Conservation (phyloP, 1,284 basidiomycete genomes). For the Tranzscheliella williamsii region DNA sequence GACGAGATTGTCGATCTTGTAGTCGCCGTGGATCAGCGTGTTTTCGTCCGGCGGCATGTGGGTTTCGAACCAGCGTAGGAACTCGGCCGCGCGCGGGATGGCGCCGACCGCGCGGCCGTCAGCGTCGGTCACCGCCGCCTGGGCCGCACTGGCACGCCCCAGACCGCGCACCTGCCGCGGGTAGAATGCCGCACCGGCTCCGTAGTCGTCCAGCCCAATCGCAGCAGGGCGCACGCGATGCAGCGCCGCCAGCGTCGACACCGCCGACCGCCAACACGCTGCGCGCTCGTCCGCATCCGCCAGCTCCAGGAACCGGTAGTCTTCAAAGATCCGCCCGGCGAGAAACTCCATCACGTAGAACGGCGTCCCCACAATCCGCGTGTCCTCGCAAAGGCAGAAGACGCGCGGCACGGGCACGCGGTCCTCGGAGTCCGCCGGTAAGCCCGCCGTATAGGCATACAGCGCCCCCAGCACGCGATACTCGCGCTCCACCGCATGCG, state of each 20-base stretch:
- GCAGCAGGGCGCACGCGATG: slow-evolving; percentile 72
- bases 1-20: slow-evolving; percentile 92
- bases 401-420: slow-evolving; percentile 83
- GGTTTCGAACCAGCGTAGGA: slow-evolving; percentile 75
- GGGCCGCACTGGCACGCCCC: slow-evolving; percentile 72
- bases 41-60: slow-evolving; percentile 73
- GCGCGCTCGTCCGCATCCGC: slow-evolving; percentile 66
- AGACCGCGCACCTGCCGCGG: slow-evolving; percentile 88
- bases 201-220: slow-evolving; percentile 77
- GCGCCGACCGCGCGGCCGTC: slow-evolving; percentile 65
- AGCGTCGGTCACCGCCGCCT: slow-evolving; percentile 72
- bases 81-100: slow-evolving; percentile 73
- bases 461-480: slow-evolving; percentile 75
- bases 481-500: slow-evolving; percentile 92
- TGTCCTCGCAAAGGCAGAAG: slow-evolving; percentile 73
- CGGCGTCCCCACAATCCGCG: slow-evolving; percentile 76
- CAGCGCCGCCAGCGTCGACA: slow-evolving; percentile 73
- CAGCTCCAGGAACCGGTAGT: slow-evolving; percentile 69
- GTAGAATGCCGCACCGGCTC: slow-evolving; percentile 79
- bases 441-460: slow-evolving; percentile 10
- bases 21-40: slow-evolving; percentile 86
- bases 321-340: slow-evolving; percentile 83
- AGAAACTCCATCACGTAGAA: slow-evolving; percentile 97
- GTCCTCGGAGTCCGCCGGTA: slow-evolving; percentile 29
- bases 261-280: slow-evolving; percentile 65